Percentiles rank a stretch among this genome's conserved stretches.
These are phyloP conservation scores for Isoetes taiwanensis DNA, from an alignment of 75 land plant genomes.

Conservation along the genomic window DNA sequence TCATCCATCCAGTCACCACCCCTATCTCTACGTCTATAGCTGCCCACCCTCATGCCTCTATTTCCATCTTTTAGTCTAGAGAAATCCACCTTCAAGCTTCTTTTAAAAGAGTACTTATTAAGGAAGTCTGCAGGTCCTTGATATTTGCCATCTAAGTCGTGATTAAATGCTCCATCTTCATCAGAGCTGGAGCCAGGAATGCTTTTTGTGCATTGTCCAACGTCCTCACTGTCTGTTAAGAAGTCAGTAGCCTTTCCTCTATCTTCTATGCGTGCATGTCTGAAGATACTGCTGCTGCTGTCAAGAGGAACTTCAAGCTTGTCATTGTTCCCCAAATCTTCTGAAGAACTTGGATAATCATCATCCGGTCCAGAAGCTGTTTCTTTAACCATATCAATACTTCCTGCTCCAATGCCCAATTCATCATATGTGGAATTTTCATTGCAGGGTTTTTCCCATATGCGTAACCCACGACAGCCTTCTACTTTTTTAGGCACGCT, in stretches of 20 bases:
- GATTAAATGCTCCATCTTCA: background rate
- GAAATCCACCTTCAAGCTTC: background rate
- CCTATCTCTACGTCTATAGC: background rate
- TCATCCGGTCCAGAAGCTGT: background rate
- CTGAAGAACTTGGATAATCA: slow-evolving; percentile 3
- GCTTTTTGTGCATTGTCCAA: background rate
- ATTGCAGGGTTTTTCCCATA: background rate
- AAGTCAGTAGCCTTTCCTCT: background rate
- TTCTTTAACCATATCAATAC: background rate
- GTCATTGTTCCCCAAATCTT: slow-evolving; percentile 1
- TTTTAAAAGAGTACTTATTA: slow-evolving; percentile 11
- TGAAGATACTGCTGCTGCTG: too few species aligned
- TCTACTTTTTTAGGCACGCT: background rate
- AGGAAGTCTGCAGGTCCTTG: background rate
- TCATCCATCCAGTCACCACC: slow-evolving; percentile 7
- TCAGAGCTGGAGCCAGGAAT: background rate
- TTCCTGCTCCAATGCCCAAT: background rate
- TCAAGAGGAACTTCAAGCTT: slow-evolving; percentile 9
- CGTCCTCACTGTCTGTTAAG: background rate
- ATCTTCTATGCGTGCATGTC: background rate
- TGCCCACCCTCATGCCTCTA: background rate
- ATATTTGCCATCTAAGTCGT: background rate
- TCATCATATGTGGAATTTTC: background rate
- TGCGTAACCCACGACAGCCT: background rate
- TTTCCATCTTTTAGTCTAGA: background rate